Base-by-base conservation (phyloP, 2,329 filamentous ascomycete genomes). In the Waltergamsia citrina region DNA sequence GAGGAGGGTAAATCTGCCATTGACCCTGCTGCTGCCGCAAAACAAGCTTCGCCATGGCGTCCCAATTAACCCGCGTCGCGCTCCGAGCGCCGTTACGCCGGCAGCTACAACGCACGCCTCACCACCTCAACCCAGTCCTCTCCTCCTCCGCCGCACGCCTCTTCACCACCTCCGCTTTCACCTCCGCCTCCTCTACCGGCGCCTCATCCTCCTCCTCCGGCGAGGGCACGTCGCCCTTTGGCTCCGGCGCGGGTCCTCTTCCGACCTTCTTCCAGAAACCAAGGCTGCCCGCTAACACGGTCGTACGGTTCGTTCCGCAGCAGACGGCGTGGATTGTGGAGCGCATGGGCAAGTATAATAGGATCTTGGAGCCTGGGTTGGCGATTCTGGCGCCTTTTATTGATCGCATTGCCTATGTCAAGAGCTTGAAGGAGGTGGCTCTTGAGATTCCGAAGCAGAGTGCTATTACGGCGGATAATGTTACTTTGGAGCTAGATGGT, bases 291-390 rank as follows among this genome's bases (percentile, higher is more conserved):
- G 85, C 88, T 46, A 98, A 98, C 63, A 98, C 92, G 4, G 69
- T 98, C 42, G 69, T 98, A 49, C 85, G 90, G 40, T 98, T 96
- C 61, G 92, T 98, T 27, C 92, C 92, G n/a, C 92, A 98, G 63
- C 92, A 98, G 67, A 96, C 90, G 48, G 92, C 92, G 58, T 98
- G 92, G 92, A 90, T 98, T 39, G 92, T 98, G 37, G 92, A 98
- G 74, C 88, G 92, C 53, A 98, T 98, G 92, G 92, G 92, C 50
- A 92, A 88, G 62, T 98, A 94, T 67, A 82, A 85, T 63, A 76
- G 88, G 40, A 95, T 98, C 51, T 67, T 98, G 33, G 77, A 95
- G 49, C 92, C 92, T 4, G 92, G 92, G 37, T 69, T 98, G 41
- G 88, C 92, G 16, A 72, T 98, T 42, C 64, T 98, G 46, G 71